Evolutionary conservation across 2,329 filamentous ascomycete genomes (phyloP), one percentile per base, ranked within the genome.

Genomic region (Pseudogymnoascus sp.): DNA sequence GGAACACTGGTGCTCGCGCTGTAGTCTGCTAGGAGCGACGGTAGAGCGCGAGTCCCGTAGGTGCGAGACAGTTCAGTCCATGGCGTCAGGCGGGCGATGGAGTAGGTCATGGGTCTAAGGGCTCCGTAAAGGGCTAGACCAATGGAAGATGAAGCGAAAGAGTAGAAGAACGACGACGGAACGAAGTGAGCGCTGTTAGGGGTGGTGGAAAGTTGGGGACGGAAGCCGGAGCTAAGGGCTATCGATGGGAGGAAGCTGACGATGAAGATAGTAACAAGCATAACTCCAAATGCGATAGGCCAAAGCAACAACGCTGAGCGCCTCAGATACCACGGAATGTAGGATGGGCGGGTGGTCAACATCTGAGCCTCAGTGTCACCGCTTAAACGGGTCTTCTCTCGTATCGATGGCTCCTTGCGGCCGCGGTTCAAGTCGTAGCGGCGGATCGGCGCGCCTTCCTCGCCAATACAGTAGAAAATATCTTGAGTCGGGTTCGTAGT

Each of bases 101-200:
- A 79, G 70, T 84, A 79, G 69, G 92, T 89, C 62, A 91, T 74
- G 33, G 83, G 81, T 65, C 89, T 83, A 72, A 90, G 86, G 59
- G 82, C 73, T 51, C 91, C 80, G 71, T 87, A 89, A 58, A 90
- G 75, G 13, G 89, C 67, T 69, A 86, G 83, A 4, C 86, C 90
- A 29, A 92, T 71, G 0, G 89, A 68, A 2, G 87, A 84, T 0
- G 90, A 89, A 21, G 92, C 62, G 74, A 92, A 91, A 64, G 84
- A 85, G 78, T 92, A 97, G 59, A 96, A 77, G 75, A 97, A 97
- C 74, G 96, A 91, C 59, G 91, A 90, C 0, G 90, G 80, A 1
- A 91, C 95, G 74, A 95, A 97, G 15, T 88, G 90, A 27, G 78
- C 78, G 0, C 75, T 69, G 3, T 81, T 77, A 1, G 90, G 84